A percentile compares a stretch with the other conserved stretches of the same genome.
These are phyloP conservation scores for Lasiosphaeria ovina DNA, from an alignment of 495 filamentous ascomycete genomes.

Conservation along the genomic window DNA sequence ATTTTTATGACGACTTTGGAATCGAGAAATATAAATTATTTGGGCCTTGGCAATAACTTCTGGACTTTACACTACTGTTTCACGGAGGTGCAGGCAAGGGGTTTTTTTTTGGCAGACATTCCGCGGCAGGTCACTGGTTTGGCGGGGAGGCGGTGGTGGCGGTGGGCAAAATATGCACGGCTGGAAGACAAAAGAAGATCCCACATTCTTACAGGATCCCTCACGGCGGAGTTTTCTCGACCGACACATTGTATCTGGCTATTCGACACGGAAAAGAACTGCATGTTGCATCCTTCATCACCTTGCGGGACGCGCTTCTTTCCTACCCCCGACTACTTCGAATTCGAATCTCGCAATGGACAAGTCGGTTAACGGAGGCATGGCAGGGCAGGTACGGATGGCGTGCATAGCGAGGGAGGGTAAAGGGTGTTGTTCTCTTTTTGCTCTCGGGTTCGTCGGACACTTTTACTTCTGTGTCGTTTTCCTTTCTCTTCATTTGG, in stretches of 20 bases:
- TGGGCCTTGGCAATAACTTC: constrained; percentile 39
- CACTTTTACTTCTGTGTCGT: constrained; percentile 29
- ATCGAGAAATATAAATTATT: constrained; percentile 35
- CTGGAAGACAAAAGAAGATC: constrained; percentile 47
- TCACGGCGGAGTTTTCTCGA: constrained; percentile 39
- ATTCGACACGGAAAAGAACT: constrained; percentile 10
- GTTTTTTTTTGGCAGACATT: constrained; percentile 25
- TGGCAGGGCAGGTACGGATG: constrained; percentile 24
- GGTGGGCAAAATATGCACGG: constrained; percentile 34
- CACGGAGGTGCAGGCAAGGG: constrained; percentile 29
- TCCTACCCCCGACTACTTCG: constrained; percentile 11
- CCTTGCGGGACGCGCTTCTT: constrained; percentile 12
- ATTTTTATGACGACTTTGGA: constrained; percentile 26
- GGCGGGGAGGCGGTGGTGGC: constrained; percentile 24
- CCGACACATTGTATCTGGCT: constrained; percentile 37
- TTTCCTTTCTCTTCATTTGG: constrained; percentile 30
- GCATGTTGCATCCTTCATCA: constrained; percentile 8
- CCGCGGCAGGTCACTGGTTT: constrained; percentile 25
- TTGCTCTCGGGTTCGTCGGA: constrained; percentile 24
- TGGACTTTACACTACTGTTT: constrained; percentile 35
- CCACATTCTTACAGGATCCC: constrained; percentile 33
- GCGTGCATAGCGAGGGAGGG: constrained; percentile 63
- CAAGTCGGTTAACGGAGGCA: constrained; percentile 14
- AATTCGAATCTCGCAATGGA: constrained; percentile 4
- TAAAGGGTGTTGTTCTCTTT: constrained; percentile 58